phyloP scores from a whole-genome alignment of 2,329 filamentous ascomycete species.

The Aspergillus sojae region DNA sequence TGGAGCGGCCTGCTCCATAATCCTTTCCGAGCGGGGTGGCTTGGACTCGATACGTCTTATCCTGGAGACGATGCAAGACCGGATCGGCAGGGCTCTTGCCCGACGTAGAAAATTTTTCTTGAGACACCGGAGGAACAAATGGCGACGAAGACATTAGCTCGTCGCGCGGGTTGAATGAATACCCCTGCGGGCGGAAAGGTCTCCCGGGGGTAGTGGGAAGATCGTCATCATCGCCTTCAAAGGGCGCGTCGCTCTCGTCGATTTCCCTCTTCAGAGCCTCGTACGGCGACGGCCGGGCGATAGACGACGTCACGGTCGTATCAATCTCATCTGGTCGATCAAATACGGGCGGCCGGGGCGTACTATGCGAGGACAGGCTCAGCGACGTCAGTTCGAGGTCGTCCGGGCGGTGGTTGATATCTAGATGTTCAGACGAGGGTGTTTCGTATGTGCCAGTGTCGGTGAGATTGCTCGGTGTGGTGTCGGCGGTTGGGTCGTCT shows the following conservation, averaged over 20 bases:
- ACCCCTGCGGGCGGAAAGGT: conserved; percentile 24
- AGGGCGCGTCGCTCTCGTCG: conserved; percentile 43
- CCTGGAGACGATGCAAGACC: conserved; percentile 84
- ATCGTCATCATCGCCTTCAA: conserved; percentile 37
- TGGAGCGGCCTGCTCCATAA: conserved; percentile 30
- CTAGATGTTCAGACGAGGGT: conserved; percentile 38
- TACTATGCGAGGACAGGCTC: conserved; percentile 51
- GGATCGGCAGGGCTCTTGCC: conserved; percentile 61
- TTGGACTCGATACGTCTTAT: conserved; percentile 93
- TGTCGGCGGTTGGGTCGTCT: conserved; percentile 58
- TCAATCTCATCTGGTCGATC: conserved; percentile 35
- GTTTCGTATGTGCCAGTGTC: conserved; percentile 47
- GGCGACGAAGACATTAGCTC: conserved; percentile 60
- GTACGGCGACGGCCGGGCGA: conserved; percentile 73
- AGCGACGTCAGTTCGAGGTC: conserved; percentile 51
- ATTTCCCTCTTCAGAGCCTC: conserved; percentile 48
- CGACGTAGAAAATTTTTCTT: conserved; percentile 44
- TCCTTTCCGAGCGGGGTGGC: conserved; percentile 77
- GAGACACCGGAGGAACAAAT: conserved; percentile 56
- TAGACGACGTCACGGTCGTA: conserved; percentile 43
- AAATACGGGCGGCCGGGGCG: conserved; percentile 42
- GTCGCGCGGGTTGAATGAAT: conserved; percentile 54
- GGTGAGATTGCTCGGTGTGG: conserved; percentile 44
- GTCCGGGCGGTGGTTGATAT: conserved; percentile 37
- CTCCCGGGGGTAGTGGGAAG: conserved; percentile 43